Conservation (phyloP, 345 rosid species). For the Citrus inodora region DNA sequence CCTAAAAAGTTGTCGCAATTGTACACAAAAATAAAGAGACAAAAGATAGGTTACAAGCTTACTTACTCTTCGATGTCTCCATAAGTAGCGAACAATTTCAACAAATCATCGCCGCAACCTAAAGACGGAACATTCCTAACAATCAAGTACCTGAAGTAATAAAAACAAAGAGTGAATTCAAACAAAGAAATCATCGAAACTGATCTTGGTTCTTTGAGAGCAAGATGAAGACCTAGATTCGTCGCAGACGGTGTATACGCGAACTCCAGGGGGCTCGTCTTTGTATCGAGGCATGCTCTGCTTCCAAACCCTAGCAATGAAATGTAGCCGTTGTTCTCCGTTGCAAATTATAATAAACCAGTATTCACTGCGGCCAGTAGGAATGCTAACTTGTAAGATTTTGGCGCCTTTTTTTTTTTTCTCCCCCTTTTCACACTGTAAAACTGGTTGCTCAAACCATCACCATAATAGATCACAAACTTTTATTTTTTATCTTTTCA, state of each 20-base stretch:
- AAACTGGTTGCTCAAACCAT: neutral
- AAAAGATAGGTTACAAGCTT: neutral
- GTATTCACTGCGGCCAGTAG: neutral
- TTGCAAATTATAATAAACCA: neutral
- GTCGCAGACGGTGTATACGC: slow-evolving; percentile 83
- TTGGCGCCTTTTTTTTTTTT: neutral
- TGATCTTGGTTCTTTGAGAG: neutral
- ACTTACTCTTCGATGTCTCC: slow-evolving; percentile 89
- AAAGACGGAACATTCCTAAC: slow-evolving; percentile 89
- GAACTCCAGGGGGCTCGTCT: slow-evolving; percentile 64
- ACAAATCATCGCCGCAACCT: slow-evolving; percentile 87
- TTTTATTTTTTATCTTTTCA: neutral
- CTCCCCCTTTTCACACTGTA: too few species aligned
- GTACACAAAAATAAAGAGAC: neutral
- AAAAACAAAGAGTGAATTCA: neutral
- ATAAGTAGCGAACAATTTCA: slow-evolving; percentile 60
- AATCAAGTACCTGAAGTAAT: slow-evolving; percentile 52
- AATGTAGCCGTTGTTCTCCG: neutral
- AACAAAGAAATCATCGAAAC: neutral
- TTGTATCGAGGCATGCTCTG: slow-evolving; percentile 54
- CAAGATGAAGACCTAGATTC: slow-evolving; percentile 55
- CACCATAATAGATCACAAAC: neutral
- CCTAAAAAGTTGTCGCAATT: neutral
- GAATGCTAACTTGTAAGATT: neutral
- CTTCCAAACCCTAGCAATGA: slow-evolving; percentile 10